phyloP scores from a whole-genome alignment of 2,329 filamentous ascomycete genomes.

The Helotiales sp. region DNA sequence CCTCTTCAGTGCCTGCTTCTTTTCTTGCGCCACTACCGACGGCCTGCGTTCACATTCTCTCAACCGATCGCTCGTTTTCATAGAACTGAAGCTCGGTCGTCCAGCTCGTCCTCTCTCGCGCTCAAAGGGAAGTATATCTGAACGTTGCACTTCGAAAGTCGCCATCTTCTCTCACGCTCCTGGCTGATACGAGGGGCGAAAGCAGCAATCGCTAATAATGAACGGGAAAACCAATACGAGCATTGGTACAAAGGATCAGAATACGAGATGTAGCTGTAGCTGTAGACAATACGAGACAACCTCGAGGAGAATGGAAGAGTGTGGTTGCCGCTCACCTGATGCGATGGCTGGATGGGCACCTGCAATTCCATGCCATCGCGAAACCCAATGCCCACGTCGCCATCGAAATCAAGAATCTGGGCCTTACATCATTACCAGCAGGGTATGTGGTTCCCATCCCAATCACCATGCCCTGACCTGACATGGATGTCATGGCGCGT shows the following conservation, averaged over 20 bases:
- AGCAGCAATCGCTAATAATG: neutral
- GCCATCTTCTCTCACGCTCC: no score
- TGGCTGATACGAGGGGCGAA: no score
- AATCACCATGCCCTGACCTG: neutral
- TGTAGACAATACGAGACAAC: neutral
- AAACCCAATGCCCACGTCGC: no score
- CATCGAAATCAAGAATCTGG: neutral
- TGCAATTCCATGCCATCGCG: neutral
- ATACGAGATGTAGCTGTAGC: neutral
- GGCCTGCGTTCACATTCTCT: conserved; percentile 22
- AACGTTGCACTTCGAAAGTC: neutral
- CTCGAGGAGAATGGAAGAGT: neutral
- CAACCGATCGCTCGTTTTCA: conserved; percentile 26
- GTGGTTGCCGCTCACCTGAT: conserved; percentile 2
- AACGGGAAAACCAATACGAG: neutral
- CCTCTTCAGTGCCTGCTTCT: conserved; percentile 17
- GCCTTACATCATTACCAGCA: conserved; percentile 9
- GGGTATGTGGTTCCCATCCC: neutral
- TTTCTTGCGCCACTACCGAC: conserved; percentile 7
- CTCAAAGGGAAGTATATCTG: no score
- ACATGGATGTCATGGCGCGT: neutral
- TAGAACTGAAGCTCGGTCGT: conserved; percentile 25
- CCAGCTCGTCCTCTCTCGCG: conserved; percentile 16
- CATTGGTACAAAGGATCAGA: neutral
- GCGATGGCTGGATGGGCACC: neutral